Evolutionary conservation across 1,284 basidiomycete species (phyloP).

Genomic region (Dichomitus squalens): DNA sequence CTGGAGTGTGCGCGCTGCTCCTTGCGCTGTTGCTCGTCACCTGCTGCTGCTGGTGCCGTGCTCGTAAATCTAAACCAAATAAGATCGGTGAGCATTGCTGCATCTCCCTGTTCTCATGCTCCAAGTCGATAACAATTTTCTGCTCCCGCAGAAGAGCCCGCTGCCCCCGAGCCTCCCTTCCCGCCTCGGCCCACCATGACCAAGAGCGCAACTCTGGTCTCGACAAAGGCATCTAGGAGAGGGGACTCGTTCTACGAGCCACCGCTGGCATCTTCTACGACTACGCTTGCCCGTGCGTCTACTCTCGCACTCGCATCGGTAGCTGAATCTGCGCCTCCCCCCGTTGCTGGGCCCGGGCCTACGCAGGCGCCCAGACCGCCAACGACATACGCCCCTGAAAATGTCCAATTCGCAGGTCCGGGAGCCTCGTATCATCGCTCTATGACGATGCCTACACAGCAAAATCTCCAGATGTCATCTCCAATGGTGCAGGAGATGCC

Average conservation of each 20-base stretch:
- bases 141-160: not conserved
- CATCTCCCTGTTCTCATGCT: too few relatives aligned
- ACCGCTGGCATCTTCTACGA: not conserved
- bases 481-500: not conserved
- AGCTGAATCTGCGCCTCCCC: not conserved
- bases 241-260: not conserved
- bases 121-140: not conserved
- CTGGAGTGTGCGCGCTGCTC: not conserved
- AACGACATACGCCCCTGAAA: not conserved
- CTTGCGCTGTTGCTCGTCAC: not conserved
- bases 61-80: not conserved
- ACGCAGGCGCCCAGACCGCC: not conserved
- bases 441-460: not conserved
- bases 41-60: not conserved
- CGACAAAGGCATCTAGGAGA: not conserved
- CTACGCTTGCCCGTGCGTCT: not conserved
- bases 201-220: not conserved
- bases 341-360: not conserved
- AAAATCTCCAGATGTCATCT: not conserved
- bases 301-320: not conserved
- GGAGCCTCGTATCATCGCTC: not conserved
- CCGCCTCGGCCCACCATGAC: not conserved
- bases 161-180: not conserved
- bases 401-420: not conserved
- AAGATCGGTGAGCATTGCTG: not conserved